Conservation (phyloP, 495 filamentous ascomycete genomes). For the Talaromyces ruber region DNA sequence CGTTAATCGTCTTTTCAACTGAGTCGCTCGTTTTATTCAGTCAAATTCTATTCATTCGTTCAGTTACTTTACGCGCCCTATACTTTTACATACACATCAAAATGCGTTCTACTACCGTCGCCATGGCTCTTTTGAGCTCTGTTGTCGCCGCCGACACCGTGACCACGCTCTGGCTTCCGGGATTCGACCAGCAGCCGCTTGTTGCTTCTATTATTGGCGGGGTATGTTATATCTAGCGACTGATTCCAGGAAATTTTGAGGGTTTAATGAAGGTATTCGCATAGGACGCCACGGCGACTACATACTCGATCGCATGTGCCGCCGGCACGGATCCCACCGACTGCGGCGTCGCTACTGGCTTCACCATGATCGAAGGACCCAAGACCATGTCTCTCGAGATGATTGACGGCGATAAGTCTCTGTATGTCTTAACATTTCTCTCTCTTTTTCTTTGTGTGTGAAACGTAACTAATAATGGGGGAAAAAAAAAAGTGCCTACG, state of each 20-base stretch:
- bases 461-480: background rate
- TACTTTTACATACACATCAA: background rate
- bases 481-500: slow-evolving; percentile 17
- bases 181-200: slow-evolving; percentile 24
- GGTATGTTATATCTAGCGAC: slow-evolving; percentile 11
- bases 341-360: slow-evolving; percentile 25
- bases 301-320: slow-evolving; percentile 32
- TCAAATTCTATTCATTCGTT: background rate
- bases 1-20: background rate
- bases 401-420: slow-evolving; percentile 8
- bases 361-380: slow-evolving; percentile 22
- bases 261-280: background rate
- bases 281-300: slow-evolving; percentile 26
- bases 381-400: slow-evolving; percentile 13
- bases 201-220: slow-evolving; percentile 30
- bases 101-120: slow-evolving; percentile 1
- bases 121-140: slow-evolving; percentile 10
- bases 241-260: background rate
- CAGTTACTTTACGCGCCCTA: background rate
- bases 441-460: background rate
- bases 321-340: slow-evolving; percentile 17
- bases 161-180: slow-evolving; percentile 26
- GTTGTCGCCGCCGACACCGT: slow-evolving; percentile 22
- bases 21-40: background rate
- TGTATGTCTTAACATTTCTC: slow-evolving; percentile 7